Evolutionary conservation across 495 filamentous ascomycete species (phyloP), one percentile per base, ranked within the genome.

Genomic region (Neurospora intermedia): DNA sequence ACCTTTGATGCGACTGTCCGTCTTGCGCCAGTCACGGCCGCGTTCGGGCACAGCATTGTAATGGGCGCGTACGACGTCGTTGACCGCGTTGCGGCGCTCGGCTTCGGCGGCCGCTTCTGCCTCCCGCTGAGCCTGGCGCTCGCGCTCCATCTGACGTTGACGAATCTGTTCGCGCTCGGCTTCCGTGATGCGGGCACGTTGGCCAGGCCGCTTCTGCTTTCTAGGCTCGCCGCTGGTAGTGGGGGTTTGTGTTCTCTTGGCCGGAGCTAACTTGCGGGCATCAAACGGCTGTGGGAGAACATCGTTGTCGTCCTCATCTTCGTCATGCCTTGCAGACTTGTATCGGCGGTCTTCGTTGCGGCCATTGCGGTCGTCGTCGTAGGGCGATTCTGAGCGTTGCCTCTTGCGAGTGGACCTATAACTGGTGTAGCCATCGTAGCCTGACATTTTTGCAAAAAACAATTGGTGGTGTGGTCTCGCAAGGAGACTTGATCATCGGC

Each of bases 31-130:
- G 74, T 97, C 93, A 20, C 94, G 89, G 15, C 96, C 96, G 10
- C 97, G 89, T 81, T 95, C 90, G 1, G 93, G 93, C 2, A 98
- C 94, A n/a, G 92, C 89, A 77, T 99, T 99, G 87, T 99, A 99
- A 81, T 98, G 94, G 69, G 95, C 91, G 13, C 89, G 87, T 18
- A 98, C 96, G 1, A 95, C 89, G 76, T 99, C 94, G 73, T 94
- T 88, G 69, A 94, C 91, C 9, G 90, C 90, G 9, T 83, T 76
- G 77, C 74, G 85, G 79, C 75, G 78, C 23, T 78, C 72, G 31
- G 39, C 69, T 73, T 75, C 82, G 77, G 78, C 78, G 23, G 76
- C 81, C 16, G 80, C 83, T 40, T 84, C 83, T 72, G 85, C 81
- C 13, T 86, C 86, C 69, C 88, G 85, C 69, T 85, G 84, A 74